Evolutionary conservation across 2,329 filamentous ascomycete species (phyloP), one percentile per base, ranked within the genome.

Genomic region (Xylogone sp.): DNA sequence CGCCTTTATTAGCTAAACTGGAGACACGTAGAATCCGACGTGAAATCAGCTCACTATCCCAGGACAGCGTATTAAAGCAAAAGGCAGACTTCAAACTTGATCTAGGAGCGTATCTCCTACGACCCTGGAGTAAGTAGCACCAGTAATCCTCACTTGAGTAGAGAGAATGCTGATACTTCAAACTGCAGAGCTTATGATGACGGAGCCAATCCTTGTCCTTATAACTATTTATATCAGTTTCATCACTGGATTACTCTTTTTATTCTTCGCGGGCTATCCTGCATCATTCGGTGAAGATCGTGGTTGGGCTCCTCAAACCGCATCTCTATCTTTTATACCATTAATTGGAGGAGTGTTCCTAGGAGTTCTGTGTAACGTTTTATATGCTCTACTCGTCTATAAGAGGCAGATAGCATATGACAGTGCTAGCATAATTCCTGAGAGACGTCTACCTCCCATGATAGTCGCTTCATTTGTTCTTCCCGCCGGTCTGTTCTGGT

Each of bases 401-500:
- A 31, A 31, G 27, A 31, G 13, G 27, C 27, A 31, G 7, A 31
- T 31, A 13, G 27, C 7, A 31, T 31, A 7, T 31, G 27, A n/a
- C n/a, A n/a, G 27, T 31, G 13, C 27, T 2, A 65, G 61, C 0
- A 74, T 79, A 2, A 71, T 74, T 31, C 27, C 27, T 7, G 27
- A 31, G 27, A 31, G 27, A 13, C 1, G 74, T 69, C 13, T 84
- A 0, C 82, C 82, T 0, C 67, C 83, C 1, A 77, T 83, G 65
- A 59, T 79, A 12, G 67, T 78, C 0, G 77, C 75, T 0, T 81
- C 88, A 0, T 65, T 93, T 1, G 71, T 88, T 2, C 82, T 87
- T 0, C 86, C 90, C 0, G 65, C 87, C 2, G 90, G 90, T 20
- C 84, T 95, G 68, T 79, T 96, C 34, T 86, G 84, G 65, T 96